Base-by-base conservation (phyloP, 106 monocot species). In the Gastrodia elata region DNA sequence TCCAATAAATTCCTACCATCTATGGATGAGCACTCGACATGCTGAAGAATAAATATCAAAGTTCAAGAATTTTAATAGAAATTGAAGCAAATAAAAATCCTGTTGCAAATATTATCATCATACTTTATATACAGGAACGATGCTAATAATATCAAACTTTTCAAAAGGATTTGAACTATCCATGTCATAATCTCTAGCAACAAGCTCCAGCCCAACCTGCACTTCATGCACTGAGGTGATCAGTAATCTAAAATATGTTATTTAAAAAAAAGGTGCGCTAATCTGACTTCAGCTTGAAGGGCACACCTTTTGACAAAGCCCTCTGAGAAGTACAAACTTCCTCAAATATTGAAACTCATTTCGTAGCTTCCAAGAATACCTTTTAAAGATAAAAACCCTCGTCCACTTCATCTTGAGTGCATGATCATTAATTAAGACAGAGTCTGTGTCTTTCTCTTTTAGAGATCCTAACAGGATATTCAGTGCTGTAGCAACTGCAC, bases 1-100 rank as follows among this genome's bases (percentile, higher is more conserved):
- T 94, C 94, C 76, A 94, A 52, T 70, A 89, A 86, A 52, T 94
- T 91, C 75, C 89, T 78, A 49, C 91, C 94, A 85, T 94, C 94
- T 58, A 83, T 83, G 69, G 94, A 86, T 73, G 88, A 87, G 74
- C 86, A 91, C 39, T 76, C 59, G 38, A 91, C 81, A 77, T 94
- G 88, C 91, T 94, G 83, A 33, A 83, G 26, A 69, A n/a, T n/a
- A n/a, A 74, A 65, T 34, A 65, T 35, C 13, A 65, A 65, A 35
- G 33, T 65, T 25, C 65, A 33, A 14, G 34, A 6, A 58, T 65
- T 65, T 65, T 6, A 18, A 35, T 34, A 73, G 33, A 64, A 68
- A 1, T 56, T 28, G n/a, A n/a, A 65, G 32, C 32, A 65, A 16
- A 65, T 8, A 65, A 34, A 65, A 65, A 65, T 14, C 65, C 7